Evolutionary conservation across 2,329 filamentous ascomycete species (phyloP).

Genomic region (Paraphoma chrysanthemicola): DNA sequence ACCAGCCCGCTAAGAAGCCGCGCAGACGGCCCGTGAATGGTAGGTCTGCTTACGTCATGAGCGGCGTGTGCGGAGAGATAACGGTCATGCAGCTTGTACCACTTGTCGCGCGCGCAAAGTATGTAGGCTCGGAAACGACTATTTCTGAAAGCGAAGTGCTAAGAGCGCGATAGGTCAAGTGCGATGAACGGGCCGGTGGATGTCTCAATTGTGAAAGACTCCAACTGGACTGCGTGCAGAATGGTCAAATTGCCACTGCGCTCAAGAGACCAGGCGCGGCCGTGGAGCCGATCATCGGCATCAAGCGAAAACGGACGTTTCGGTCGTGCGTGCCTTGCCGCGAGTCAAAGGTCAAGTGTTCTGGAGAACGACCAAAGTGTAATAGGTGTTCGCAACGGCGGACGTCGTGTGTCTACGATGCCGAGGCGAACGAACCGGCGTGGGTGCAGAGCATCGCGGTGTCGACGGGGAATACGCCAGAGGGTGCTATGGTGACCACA

Average conservation of each 20-base stretch:
- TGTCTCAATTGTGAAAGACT: conserved; percentile 41
- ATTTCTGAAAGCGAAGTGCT: background rate
- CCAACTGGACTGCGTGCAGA: conserved; percentile 37
- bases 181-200: conserved; percentile 39
- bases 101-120: conserved; percentile 29
- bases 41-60: conserved; percentile 8
- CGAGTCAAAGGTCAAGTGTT: conserved; percentile 42
- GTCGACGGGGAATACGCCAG: conserved; percentile 14
- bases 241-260: conserved; percentile 20
- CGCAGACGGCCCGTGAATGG: conserved; percentile 10
- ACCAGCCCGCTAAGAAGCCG: conserved; percentile 9
- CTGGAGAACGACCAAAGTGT: conserved; percentile 39
- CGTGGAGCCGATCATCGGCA: conserved; percentile 30
- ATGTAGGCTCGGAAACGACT: background rate
- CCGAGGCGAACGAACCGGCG: conserved; percentile 36
- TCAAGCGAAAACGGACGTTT: conserved; percentile 42
- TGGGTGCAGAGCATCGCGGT: conserved; percentile 39
- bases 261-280: conserved; percentile 21
- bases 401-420: conserved; percentile 35
- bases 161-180: conserved; percentile 33
- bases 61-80: conserved; percentile 3
- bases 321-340: conserved; percentile 39
- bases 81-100: conserved; percentile 16
- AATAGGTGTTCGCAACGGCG: conserved; percentile 35
- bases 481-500: conserved; percentile 14